Percentiles rank a stretch among this genome's conserved stretches.
Evolutionary conservation across 2,329 filamentous ascomycete genomes (phyloP).

Genomic region (Fusarium phyllophilum): DNA sequence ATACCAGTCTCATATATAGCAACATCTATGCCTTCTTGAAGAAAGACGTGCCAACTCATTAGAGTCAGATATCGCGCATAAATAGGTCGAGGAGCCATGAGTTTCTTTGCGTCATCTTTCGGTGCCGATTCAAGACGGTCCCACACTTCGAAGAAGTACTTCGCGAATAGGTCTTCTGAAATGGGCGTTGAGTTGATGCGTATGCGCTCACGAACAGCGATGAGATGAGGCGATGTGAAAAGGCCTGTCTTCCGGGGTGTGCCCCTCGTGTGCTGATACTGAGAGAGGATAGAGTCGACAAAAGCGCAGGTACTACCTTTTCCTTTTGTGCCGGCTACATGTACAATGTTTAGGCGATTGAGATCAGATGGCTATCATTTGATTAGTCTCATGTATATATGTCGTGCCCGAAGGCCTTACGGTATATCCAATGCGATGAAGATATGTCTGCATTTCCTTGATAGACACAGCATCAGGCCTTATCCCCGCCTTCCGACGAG

Average conservation of each 20-base stretch:
- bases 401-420: constrained; percentile 43
- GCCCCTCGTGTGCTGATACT: constrained; percentile 53
- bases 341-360: constrained; percentile 71
- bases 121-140: constrained; percentile 59
- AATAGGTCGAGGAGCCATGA: constrained; percentile 58
- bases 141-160: constrained; percentile 76
- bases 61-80: constrained; percentile 72
- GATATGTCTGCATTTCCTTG: constrained; percentile 82
- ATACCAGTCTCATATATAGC: constrained; percentile 75
- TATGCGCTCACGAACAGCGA: constrained; percentile 74
- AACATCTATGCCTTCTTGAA: constrained; percentile 69
- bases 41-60: constrained; percentile 74
- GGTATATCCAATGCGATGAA: constrained; percentile 80
- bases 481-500: constrained; percentile 78
- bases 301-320: constrained; percentile 80
- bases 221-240: constrained; percentile 76
- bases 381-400: not conserved
- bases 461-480: constrained; percentile 76
- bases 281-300: constrained; percentile 68
- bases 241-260: constrained; percentile 64
- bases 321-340: constrained; percentile 80
- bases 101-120: constrained; percentile 46
- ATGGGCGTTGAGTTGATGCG: constrained; percentile 69
- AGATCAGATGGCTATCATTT: constrained; percentile 57
- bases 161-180: constrained; percentile 67